Conservation (phyloP, 2,329 filamentous ascomycete species). For the Alternaria gaisen region DNA sequence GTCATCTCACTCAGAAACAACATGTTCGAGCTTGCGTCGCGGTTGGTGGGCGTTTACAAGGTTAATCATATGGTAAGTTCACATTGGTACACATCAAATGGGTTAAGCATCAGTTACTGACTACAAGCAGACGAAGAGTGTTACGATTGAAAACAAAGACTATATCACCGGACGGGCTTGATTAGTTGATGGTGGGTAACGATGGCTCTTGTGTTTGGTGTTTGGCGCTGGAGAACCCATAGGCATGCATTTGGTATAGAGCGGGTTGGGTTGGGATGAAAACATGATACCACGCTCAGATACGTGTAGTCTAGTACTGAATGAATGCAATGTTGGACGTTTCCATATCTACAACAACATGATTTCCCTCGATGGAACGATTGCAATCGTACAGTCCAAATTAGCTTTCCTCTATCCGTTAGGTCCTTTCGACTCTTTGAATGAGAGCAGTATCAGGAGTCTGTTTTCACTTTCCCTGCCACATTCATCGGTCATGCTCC, state of each 20-base stretch:
- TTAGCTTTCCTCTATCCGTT: background rate
- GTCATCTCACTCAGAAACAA: constrained; percentile 98
- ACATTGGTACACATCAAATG: background rate
- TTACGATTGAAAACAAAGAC: constrained; percentile 62
- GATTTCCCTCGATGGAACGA: background rate
- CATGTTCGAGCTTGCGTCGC: constrained; percentile 98
- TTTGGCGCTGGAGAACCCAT: constrained; percentile 7
- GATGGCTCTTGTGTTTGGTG: constrained; percentile 5
- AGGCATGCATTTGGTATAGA: constrained; percentile 7
- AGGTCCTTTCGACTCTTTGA: background rate
- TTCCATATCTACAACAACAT: background rate
- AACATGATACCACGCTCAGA: constrained; percentile 19
- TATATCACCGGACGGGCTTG: constrained; percentile 47
- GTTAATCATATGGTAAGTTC: constrained; percentile 87
- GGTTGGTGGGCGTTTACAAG: constrained; percentile 97
- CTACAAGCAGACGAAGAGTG: constrained; percentile 60
- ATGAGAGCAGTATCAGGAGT: background rate
- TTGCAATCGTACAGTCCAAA: background rate
- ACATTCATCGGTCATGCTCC: background rate
- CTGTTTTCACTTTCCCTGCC: background rate
- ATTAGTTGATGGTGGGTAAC: background rate
- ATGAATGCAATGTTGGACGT: constrained; percentile 13
- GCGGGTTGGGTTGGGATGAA: constrained; percentile 4
- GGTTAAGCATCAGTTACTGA: constrained; percentile 19
- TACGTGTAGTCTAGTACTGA: constrained; percentile 10